Percentiles rank a stretch among this genome's conserved stretches.
Evolutionary conservation across 2,329 filamentous ascomycete genomes (phyloP).

Genomic region (Curvularia lunata): DNA sequence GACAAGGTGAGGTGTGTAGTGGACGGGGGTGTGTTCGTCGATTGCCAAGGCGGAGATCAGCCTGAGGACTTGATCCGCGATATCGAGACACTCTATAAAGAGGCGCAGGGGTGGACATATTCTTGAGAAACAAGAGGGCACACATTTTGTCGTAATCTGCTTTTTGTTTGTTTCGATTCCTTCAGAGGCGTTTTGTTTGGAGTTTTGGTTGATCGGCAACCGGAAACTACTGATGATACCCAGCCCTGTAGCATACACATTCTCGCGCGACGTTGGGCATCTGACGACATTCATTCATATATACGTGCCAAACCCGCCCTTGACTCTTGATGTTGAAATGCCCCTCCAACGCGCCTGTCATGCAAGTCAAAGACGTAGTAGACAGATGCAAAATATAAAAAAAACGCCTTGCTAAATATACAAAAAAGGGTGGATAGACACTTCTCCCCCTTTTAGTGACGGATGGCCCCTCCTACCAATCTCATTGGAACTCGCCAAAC

Average conservation of each 20-base stretch:
- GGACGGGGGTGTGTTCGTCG: slow-evolving; percentile 77
- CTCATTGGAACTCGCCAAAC: slow-evolving; percentile 79
- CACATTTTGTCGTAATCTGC: neutral
- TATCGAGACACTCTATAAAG: slow-evolving; percentile 71
- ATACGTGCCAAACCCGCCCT: neutral
- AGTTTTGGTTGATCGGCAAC: neutral
- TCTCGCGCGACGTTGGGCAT: neutral
- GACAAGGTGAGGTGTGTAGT: slow-evolving; percentile 82
- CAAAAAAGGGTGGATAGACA: neutral
- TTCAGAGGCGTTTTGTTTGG: neutral
- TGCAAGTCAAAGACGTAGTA: slow-evolving; percentile 21
- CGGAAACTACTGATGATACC: slow-evolving; percentile 9
- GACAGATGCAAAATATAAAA: slow-evolving; percentile 13
- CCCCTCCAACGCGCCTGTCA: slow-evolving; percentile 23
- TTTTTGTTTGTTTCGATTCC: neutral
- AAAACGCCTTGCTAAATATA: slow-evolving; percentile 29
- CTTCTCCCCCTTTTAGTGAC: neutral
- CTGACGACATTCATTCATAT: slow-evolving; percentile 1
- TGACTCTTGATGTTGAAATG: slow-evolving; percentile 6
- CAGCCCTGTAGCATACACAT: neutral
- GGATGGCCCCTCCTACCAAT: too few relatives aligned
- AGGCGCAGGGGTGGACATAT: slow-evolving; percentile 39
- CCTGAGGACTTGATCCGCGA: slow-evolving; percentile 77
- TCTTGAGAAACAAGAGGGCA: neutral
- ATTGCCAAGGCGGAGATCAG: slow-evolving; percentile 72